Conservation (phyloP, 2,329 filamentous ascomycete species). For the Corinectria fuckeliana region DNA sequence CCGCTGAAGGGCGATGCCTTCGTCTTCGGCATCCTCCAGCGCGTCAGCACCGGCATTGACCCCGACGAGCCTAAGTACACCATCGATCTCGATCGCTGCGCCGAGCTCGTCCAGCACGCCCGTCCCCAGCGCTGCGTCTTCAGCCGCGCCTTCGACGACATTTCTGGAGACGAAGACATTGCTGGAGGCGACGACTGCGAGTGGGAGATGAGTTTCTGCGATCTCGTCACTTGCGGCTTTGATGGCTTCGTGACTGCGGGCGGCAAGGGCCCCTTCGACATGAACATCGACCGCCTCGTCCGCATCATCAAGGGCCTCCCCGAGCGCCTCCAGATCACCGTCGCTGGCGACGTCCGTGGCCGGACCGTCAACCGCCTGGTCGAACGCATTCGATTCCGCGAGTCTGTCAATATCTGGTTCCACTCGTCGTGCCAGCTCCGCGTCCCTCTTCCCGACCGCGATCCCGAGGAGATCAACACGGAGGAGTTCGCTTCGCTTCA, state of each 20-base stretch:
- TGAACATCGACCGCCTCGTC: conserved; percentile 48
- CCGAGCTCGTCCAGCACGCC: conserved; percentile 49
- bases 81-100: conserved; percentile 52
- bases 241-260: conserved; percentile 60
- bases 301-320: conserved; percentile 42
- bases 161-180: conserved; percentile 45
- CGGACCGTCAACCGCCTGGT: conserved; percentile 45
- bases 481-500: conserved; percentile 32
- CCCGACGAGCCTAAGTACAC: conserved; percentile 18
- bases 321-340: conserved; percentile 55
- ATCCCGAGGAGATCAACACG: conserved; percentile 35
- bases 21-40: conserved; percentile 58
- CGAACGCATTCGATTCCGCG: conserved; percentile 31
- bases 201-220: conserved; percentile 41
- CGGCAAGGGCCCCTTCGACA: conserved; percentile 49
- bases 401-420: conserved; percentile 47
- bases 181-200: conserved; percentile 35
- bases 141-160: conserved; percentile 62
- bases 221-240: conserved; percentile 54
- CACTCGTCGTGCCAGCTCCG: conserved; percentile 51
- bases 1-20: conserved; percentile 58
- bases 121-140: conserved; percentile 60
- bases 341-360: conserved; percentile 59
- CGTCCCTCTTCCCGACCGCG: background rate
- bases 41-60: background rate